Conservation (phyloP, 2,329 filamentous ascomycete species). For the Dryadomyces quercus-mongolicae region DNA sequence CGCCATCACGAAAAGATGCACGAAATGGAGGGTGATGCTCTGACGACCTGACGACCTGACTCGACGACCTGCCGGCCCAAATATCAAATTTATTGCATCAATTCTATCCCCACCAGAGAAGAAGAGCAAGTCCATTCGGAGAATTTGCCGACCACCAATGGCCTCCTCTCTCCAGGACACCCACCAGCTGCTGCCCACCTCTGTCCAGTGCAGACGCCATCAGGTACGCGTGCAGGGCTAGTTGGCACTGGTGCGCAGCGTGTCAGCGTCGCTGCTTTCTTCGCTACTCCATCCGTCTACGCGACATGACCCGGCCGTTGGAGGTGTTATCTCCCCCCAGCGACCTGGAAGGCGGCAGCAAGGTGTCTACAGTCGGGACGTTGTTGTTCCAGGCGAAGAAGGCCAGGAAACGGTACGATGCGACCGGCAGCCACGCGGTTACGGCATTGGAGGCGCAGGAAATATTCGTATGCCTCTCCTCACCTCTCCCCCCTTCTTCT, state of each 20-base stretch:
- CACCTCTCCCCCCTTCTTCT: not conserved
- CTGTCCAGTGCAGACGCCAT: constrained; percentile 14
- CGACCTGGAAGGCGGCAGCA: constrained; percentile 2
- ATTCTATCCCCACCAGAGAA: too few relatives aligned
- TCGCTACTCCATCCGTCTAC: too few relatives aligned
- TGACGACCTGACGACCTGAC: too few relatives aligned
- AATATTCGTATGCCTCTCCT: constrained; percentile 23
- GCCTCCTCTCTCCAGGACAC: not conserved
- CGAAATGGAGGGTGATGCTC: too few relatives aligned
- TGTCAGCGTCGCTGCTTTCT: constrained; percentile 15
- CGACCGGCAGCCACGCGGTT: constrained; percentile 22
- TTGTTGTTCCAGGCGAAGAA: constrained; percentile 13
- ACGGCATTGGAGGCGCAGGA: constrained; percentile 26
- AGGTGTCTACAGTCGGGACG: not conserved
- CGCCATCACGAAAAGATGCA: too few relatives aligned
- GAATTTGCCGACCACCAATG: not conserved
- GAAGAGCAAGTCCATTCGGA: too few relatives aligned
- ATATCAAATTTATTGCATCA: too few relatives aligned
- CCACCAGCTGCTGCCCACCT: constrained; percentile 18
- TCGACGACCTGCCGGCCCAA: too few relatives aligned
- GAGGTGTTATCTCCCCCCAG: not conserved
- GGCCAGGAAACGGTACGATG: constrained; percentile 16
- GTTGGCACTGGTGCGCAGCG: constrained; percentile 22
- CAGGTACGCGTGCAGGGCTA: constrained; percentile 25
- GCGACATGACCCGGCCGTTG: not conserved